Conservation (phyloP, 805 yeast species). For the Candida ulmi region DNA sequence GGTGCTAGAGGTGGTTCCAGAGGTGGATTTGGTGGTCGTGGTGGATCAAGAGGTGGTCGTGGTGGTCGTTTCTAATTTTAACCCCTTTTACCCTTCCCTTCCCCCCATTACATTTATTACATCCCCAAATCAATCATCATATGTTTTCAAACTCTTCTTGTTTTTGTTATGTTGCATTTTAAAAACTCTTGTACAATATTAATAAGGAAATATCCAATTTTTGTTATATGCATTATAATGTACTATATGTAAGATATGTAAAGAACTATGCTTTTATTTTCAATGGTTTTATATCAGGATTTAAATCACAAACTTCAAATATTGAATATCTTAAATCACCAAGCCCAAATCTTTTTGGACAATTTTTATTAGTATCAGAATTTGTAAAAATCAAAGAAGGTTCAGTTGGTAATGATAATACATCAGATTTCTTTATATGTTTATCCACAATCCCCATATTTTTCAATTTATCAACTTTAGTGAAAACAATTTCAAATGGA, state of each 20-base stretch:
- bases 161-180: not conserved
- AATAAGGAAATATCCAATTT: not conserved
- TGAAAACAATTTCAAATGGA: slow-evolving; percentile 69
- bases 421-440: slow-evolving; percentile 31
- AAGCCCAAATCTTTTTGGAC: slow-evolving; percentile 43
- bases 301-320: slow-evolving; percentile 46
- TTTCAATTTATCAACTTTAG: slow-evolving; percentile 62
- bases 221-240: not conserved
- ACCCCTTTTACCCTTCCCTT: too few relatives aligned
- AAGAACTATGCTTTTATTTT: slow-evolving; percentile 6
- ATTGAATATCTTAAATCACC: slow-evolving; percentile 46
- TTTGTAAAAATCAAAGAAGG: slow-evolving; percentile 46
- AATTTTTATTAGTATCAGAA: slow-evolving; percentile 32
- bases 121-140: too few relatives aligned
- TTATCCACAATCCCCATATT: slow-evolving; percentile 32
- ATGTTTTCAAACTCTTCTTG: not conserved
- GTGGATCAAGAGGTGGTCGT: slow-evolving; percentile 28
- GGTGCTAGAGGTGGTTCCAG: slow-evolving; percentile 18
- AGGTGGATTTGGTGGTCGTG: slow-evolving; percentile 30
- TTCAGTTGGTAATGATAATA: slow-evolving; percentile 35
- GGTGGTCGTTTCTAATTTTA: slow-evolving; percentile 21
- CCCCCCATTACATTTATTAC: too few relatives aligned
- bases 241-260: not conserved
- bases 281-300: slow-evolving; percentile 19
- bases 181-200: not conserved